These are phyloP conservation scores for Aspergillus bridgeri DNA, from an alignment of 495 filamentous ascomycete genomes.

Conservation along the genomic window DNA sequence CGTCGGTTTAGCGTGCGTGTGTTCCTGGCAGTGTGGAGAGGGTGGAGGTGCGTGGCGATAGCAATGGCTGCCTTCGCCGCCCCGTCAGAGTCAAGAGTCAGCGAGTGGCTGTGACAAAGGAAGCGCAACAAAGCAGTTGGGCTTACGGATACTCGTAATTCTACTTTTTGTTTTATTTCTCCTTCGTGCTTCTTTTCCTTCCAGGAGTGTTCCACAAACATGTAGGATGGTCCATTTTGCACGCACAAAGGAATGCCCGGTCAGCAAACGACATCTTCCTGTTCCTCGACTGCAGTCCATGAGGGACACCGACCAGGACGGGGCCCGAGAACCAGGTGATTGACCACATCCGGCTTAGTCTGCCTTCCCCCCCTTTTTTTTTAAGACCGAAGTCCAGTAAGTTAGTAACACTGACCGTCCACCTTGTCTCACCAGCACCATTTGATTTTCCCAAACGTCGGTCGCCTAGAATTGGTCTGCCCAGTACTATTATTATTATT, in stretches of 20 bases:
- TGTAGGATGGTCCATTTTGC: constrained; percentile 6
- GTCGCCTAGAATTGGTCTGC: neutral
- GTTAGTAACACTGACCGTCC: neutral
- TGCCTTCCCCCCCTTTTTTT: neutral
- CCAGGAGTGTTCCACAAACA: constrained; percentile 4
- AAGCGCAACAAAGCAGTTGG: neutral
- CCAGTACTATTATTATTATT: neutral
- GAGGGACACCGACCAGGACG: too few relatives aligned
- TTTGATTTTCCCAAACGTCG: neutral
- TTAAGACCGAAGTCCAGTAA: neutral
- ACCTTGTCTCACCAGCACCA: constrained; percentile 10
- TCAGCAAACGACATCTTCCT: neutral
- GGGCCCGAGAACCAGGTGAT: neutral
- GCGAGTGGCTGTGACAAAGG: neutral
- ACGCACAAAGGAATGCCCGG: neutral
- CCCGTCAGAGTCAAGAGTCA: neutral
- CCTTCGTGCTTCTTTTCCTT: constrained; percentile 3
- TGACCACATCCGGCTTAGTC: neutral
- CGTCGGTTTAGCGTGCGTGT: constrained; percentile 25
- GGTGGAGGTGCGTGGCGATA: constrained; percentile 25
- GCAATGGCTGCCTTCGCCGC: neutral
- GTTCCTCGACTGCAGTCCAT: neutral
- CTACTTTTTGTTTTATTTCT: neutral
- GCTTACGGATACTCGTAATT: too few relatives aligned
- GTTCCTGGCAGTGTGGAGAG: constrained; percentile 22